phyloP scores from a whole-genome alignment of 768 basidiomycete genomes.

The Tricholoma saponaceum region DNA sequence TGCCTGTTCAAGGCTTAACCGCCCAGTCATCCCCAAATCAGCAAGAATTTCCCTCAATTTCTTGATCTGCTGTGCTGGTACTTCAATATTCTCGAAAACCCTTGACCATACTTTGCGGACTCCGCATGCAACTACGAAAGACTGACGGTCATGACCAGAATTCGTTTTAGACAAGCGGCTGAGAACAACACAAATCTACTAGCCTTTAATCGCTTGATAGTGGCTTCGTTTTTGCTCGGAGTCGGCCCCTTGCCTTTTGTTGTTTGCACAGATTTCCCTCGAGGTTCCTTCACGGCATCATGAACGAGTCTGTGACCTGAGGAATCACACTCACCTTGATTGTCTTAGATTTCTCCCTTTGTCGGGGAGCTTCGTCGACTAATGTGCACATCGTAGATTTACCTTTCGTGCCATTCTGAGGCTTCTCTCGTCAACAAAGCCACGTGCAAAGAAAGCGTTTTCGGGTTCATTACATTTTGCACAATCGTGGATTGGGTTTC shows the following conservation, averaged over 20 bases:
- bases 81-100: constrained; percentile 58
- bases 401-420: constrained; percentile 29
- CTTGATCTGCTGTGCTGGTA: constrained; percentile 57
- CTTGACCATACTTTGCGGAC: constrained; percentile 75
- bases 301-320: background rate
- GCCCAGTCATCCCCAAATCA: constrained; percentile 78
- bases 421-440: background rate
- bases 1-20: constrained; percentile 77
- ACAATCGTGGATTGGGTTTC: background rate
- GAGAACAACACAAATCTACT: constrained; percentile 1
- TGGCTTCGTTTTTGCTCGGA: constrained; percentile 63
- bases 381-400: constrained; percentile 61
- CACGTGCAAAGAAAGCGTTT: background rate
- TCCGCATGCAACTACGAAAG: constrained; percentile 70
- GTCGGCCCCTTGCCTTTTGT: constrained; percentile 25
- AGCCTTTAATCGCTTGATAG: constrained; percentile 73
- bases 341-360: constrained; percentile 5
- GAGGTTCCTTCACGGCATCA: background rate
- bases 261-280: background rate
- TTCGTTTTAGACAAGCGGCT: background rate
- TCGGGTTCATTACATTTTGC: background rate
- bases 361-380: constrained; percentile 53
- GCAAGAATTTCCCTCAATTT: constrained; percentile 60
- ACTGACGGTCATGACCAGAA: constrained; percentile 31
- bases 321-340: background rate